Conservation (phyloP, 108 stramenopile species). For the Seminavis robusta region DNA sequence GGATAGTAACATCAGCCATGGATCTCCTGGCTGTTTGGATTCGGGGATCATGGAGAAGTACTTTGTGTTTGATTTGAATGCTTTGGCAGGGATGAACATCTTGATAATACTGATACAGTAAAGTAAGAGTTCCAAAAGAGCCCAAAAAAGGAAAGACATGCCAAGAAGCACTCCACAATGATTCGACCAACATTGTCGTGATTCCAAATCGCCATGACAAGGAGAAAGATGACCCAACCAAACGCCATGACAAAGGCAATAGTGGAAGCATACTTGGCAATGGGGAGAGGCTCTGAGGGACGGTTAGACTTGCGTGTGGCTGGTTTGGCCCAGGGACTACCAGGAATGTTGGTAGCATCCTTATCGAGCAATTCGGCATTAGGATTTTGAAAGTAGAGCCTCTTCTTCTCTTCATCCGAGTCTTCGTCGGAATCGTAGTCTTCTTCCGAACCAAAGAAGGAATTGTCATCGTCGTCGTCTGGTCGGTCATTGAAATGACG, state of each 20-base stretch:
- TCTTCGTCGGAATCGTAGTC: neutral
- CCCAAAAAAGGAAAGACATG: slow-evolving; percentile 40
- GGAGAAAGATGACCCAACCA: slow-evolving; percentile 15
- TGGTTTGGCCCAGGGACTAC: slow-evolving; percentile 48
- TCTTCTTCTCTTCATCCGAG: neutral
- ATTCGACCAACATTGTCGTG: slow-evolving; percentile 22
- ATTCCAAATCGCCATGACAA: slow-evolving; percentile 34
- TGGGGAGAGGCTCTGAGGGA: slow-evolving; percentile 38
- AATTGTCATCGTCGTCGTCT: slow-evolving; percentile 1
- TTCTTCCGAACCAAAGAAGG: neutral
- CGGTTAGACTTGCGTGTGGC: slow-evolving; percentile 28
- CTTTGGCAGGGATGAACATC: slow-evolving; percentile 47
- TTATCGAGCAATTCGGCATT: slow-evolving; percentile 10
- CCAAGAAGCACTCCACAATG: slow-evolving; percentile 39
- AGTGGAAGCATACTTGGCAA: slow-evolving; percentile 31
- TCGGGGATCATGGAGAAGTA: slow-evolving; percentile 50
- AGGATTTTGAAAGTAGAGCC: slow-evolving; percentile 12
- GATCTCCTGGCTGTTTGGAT: slow-evolving; percentile 24
- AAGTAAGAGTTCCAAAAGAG: slow-evolving; percentile 58
- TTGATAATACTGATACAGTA: slow-evolving; percentile 37
- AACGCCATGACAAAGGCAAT: slow-evolving; percentile 25
- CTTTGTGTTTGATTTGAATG: slow-evolving; percentile 46
- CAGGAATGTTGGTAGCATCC: slow-evolving; percentile 35
- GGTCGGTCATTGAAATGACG: neutral
- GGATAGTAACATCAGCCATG: slow-evolving; percentile 45